Base-by-base conservation (phyloP, 2,329 filamentous ascomycete species). In the Colletotrichum lupini region DNA sequence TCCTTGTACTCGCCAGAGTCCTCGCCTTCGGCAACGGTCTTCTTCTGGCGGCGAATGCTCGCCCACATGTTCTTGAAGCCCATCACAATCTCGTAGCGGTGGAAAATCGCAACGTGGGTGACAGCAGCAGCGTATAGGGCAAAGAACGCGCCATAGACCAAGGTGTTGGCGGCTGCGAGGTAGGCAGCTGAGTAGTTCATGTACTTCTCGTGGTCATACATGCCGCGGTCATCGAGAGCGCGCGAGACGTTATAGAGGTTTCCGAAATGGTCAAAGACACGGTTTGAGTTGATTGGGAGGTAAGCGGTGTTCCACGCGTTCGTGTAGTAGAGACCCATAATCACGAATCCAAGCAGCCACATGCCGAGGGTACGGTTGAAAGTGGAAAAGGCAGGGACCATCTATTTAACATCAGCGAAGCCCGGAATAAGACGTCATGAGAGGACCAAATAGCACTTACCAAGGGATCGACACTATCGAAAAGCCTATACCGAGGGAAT, bases 221-320 rank as follows among this genome's bases (percentile, higher is more conserved):
- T 79, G 16, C 81, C 82, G 5, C 75, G 75, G 11, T 77, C 74
- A 42, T 83, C 79, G 1, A 84, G 76, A 26, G 82, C 80, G 5
- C 74, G 52, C 1, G 78, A 79, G n/a, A 85, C 81, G 6, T 85
- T 83, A 76, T 86, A 86, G 0, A 71, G 69, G 4, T 77, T 69
- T 11, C 80, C 83, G 30, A 83, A 82, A 64, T 84, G 83, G 71
- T 86, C 83, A 37, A 76, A 85, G 0, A 82, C 78, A 4, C 77
- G 73, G 75, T 85, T 85, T 3, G 82, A 82, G 75, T 83, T 85
- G 76, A 86, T 81, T 24, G 84, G 84, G 2, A 86, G 75, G 55
- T 83, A 84, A 0, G 76, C 80, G 2, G 79, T 82, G 75, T 81
- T 76, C 74, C 80, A 85, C 9, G 76, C 74, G 56, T 83, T 82